Conservation (phyloP, 768 basidiomycete genomes). For the Macrolepiota fuliginosa region DNA sequence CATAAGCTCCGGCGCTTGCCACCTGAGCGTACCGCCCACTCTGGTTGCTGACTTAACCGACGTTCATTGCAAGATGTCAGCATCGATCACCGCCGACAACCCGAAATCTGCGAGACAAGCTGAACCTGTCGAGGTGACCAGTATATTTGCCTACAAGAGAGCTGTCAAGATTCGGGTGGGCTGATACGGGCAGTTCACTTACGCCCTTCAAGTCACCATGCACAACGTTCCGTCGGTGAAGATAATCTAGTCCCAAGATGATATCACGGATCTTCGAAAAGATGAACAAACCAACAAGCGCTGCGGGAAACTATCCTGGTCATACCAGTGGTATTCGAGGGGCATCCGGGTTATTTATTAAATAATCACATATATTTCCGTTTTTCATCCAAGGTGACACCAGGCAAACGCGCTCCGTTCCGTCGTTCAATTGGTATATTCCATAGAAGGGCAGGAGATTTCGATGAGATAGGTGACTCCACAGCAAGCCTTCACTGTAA, state of each 20-base stretch:
- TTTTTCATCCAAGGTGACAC: constrained; percentile 16
- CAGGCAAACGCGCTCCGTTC: not conserved
- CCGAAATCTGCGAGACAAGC: constrained; percentile 1
- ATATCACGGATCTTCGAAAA: not conserved
- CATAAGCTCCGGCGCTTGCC: not conserved
- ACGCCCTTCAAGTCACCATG: constrained; percentile 23
- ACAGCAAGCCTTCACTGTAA: constrained; percentile 11
- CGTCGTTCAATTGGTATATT: constrained; percentile 8
- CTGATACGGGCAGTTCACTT: not conserved
- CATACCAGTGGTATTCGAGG: constrained; percentile 2
- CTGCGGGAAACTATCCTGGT: not conserved
- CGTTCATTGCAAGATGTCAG: not conserved
- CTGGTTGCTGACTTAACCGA: not conserved
- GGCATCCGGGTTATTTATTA: not conserved
- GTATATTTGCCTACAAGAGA: not conserved
- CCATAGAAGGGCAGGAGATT: constrained; percentile 16
- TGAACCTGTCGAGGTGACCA: not conserved
- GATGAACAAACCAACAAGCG: not conserved
- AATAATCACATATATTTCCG: constrained; percentile 12
- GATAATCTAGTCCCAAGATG: constrained; percentile 13
- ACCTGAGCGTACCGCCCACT: not conserved
- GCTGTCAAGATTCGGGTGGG: not conserved
- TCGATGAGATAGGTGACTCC: constrained; percentile 12
- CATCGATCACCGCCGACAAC: not conserved
- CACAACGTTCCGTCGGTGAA: constrained; percentile 15